phyloP scores from a whole-genome alignment of 2,329 filamentous ascomycete species.

The Diplocarpon rosae region DNA sequence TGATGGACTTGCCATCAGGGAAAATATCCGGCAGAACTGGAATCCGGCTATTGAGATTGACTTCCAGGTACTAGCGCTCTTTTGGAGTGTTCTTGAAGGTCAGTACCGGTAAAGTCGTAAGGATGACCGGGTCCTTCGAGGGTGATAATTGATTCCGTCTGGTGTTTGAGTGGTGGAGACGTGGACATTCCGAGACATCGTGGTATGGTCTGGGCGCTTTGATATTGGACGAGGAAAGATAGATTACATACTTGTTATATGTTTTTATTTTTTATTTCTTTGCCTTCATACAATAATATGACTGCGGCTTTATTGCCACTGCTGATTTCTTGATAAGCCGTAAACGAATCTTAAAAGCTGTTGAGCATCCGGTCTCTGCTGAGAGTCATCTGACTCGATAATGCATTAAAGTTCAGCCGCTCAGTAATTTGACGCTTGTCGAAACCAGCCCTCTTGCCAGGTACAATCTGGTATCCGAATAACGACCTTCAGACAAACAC shows the following conservation, averaged over 20 bases:
- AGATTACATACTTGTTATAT: too few relatives aligned
- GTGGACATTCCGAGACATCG: slow-evolving; percentile 30
- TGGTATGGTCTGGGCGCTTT: slow-evolving; percentile 31
- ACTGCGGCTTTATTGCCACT: too few relatives aligned
- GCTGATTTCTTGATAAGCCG: too few relatives aligned
- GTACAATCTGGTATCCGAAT: too few relatives aligned
- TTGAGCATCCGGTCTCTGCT: too few relatives aligned
- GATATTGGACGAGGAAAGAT: slow-evolving; percentile 11
- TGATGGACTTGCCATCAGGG: slow-evolving; percentile 58
- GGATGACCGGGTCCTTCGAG: slow-evolving; percentile 74
- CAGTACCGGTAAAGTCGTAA: slow-evolving; percentile 65
- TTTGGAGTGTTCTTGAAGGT: slow-evolving; percentile 45
- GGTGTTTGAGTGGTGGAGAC: slow-evolving; percentile 59
- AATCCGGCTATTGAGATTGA: slow-evolving; percentile 90
- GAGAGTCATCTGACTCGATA: too few relatives aligned
- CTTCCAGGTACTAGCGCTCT: slow-evolving; percentile 76
- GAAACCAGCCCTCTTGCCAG: too few relatives aligned
- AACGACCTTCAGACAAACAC: slow-evolving; percentile 3
- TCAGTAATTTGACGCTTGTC: too few relatives aligned
- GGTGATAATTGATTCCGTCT: slow-evolving; percentile 84
- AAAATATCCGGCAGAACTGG: slow-evolving; percentile 76
- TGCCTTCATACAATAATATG: too few relatives aligned
- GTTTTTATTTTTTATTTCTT: too few relatives aligned
- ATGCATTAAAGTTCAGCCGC: too few relatives aligned
- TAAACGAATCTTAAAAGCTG: too few relatives aligned